A percentile compares a stretch with the other conserved stretches of the same genome.
These are phyloP conservation scores for Aspergillus sp. DNA, from an alignment of 2,329 filamentous ascomycete species.

Conservation along the genomic window DNA sequence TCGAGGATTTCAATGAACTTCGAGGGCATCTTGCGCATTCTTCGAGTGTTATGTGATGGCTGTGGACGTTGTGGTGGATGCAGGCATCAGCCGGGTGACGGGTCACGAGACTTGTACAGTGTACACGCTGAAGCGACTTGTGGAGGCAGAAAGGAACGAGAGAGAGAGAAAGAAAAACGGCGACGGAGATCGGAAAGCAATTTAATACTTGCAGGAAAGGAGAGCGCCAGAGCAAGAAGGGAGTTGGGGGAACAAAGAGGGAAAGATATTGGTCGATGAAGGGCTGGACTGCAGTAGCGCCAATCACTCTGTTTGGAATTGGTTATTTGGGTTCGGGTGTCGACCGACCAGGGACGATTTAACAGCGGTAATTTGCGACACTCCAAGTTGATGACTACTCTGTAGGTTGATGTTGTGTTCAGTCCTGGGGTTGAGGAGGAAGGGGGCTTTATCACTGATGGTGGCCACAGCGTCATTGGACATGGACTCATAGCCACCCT, in stretches of 20 bases:
- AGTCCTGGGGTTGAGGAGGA: too few relatives aligned
- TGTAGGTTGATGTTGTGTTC: too few relatives aligned
- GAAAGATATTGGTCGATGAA: conserved; percentile 8
- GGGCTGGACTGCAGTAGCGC: conserved; percentile 13
- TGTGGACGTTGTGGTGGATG: neutral
- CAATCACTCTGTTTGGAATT: neutral
- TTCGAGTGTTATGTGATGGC: neutral
- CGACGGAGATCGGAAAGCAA: neutral
- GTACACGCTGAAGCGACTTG: neutral
- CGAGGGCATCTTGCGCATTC: conserved; percentile 37
- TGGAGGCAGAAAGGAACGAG: neutral
- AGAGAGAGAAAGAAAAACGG: neutral
- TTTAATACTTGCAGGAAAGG: neutral
- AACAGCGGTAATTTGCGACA: too few relatives aligned
- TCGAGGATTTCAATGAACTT: conserved; percentile 47
- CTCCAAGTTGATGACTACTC: too few relatives aligned
- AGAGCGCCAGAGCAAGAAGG: neutral
- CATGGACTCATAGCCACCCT: neutral
- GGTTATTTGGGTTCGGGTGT: conserved; percentile 4
- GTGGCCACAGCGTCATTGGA: neutral
- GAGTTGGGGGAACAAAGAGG: neutral
- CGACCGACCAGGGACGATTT: neutral
- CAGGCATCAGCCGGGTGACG: neutral
- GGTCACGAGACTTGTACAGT: neutral
- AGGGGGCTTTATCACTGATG: neutral